phyloP scores from a whole-genome alignment of 768 basidiomycete genomes.

The Phanerodontia chrysosporium region DNA sequence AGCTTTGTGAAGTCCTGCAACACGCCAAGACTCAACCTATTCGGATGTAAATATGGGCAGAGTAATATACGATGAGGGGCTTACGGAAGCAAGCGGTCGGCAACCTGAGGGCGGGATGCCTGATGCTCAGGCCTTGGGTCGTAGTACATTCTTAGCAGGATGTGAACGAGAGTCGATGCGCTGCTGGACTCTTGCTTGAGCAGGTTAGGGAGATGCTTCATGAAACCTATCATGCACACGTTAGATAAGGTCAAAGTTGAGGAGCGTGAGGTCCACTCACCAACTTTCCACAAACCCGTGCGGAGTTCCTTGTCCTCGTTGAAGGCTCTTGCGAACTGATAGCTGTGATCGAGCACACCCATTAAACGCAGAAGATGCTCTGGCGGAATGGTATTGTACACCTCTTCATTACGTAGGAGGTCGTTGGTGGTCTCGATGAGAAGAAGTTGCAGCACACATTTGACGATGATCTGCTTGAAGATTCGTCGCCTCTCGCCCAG shows the following conservation, averaged over 20 bases:
- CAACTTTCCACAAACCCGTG: conserved; percentile 98
- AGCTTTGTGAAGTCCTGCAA: conserved; percentile 89
- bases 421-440: conserved; percentile 98
- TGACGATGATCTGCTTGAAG: conserved; percentile 99
- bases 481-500: conserved; percentile 71
- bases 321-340: conserved; percentile 95
- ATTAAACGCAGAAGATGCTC: conserved; percentile 90
- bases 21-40: conserved; percentile 82
- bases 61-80: conserved; percentile 22
- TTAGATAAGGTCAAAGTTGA: background rate
- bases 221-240: conserved; percentile 65
- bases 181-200: conserved; percentile 98
- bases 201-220: conserved; percentile 98
- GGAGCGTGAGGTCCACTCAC: conserved; percentile 44
- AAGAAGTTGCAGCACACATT: conserved; percentile 95
- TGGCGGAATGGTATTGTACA: conserved; percentile 92
- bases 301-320: conserved; percentile 98
- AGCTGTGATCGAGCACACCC: conserved; percentile 94
- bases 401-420: conserved; percentile 84
- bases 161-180: conserved; percentile 90
- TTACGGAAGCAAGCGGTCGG: conserved; percentile 66
- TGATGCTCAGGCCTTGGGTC: conserved; percentile 88
- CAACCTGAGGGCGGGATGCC: conserved; percentile 75
- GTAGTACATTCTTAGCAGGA: conserved; percentile 90
- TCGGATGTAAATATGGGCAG: conserved; percentile 5